These are phyloP conservation scores for Amorphotheca resinae DNA, from an alignment of 495 filamentous ascomycete species.

Conservation along the genomic window DNA sequence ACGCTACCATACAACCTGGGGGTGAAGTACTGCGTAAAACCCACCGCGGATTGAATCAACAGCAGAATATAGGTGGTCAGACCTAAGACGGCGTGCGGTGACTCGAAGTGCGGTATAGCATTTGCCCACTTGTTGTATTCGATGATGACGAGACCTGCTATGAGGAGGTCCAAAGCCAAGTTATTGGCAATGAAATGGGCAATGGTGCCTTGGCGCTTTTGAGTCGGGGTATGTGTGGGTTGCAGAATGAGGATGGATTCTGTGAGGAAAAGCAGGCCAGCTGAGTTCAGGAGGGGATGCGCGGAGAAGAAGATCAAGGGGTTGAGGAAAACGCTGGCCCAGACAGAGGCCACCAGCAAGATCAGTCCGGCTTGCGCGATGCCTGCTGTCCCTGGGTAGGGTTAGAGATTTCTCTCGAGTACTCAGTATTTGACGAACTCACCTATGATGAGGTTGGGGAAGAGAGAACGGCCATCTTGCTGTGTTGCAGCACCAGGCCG, in stretches of 20 bases:
- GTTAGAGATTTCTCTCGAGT: constrained; percentile 5
- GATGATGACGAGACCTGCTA: constrained; percentile 62
- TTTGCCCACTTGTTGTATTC: constrained; percentile 66
- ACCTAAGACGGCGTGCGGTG: constrained; percentile 68
- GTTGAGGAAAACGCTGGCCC: constrained; percentile 56
- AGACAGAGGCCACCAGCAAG: constrained; percentile 60
- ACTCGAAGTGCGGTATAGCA: constrained; percentile 55
- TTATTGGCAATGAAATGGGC: constrained; percentile 56
- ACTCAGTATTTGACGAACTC: constrained; percentile 15
- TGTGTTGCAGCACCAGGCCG: constrained; percentile 61
- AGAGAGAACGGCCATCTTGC: constrained; percentile 44
- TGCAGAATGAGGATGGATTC: constrained; percentile 80
- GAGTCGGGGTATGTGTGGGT: constrained; percentile 61
- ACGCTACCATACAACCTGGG: constrained; percentile 64
- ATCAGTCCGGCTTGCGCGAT: constrained; percentile 40
- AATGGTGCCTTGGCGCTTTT: constrained; percentile 62
- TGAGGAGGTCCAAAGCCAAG: constrained; percentile 45
- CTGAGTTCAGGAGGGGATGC: constrained; percentile 76
- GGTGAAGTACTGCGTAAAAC: constrained; percentile 64
- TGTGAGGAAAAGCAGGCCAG: constrained; percentile 58
- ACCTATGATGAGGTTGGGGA: constrained; percentile 70
- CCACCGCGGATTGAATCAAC: constrained; percentile 58
- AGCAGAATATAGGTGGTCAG: constrained; percentile 62
- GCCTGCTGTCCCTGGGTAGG: constrained; percentile 46
- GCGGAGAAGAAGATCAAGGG: constrained; percentile 63